A percentile compares a stretch with the other conserved stretches of the same genome.
These are phyloP conservation scores for Hypomyces perniciosus DNA, from an alignment of 2,329 filamentous ascomycete genomes.

Conservation along the genomic window DNA sequence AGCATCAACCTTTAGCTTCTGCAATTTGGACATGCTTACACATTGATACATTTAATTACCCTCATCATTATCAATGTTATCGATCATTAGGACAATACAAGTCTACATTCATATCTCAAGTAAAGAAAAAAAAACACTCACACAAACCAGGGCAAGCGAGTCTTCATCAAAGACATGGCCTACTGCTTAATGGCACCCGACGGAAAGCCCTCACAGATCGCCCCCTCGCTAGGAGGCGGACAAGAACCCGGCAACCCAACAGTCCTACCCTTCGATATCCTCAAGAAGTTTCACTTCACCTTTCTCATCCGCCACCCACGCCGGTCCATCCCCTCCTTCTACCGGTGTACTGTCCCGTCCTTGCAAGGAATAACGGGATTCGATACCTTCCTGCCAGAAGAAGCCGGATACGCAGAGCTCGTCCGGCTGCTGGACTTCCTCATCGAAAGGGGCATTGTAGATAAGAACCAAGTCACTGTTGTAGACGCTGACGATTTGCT, in stretches of 20 bases:
- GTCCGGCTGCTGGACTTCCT: slow-evolving; percentile 84
- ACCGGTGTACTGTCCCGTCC: slow-evolving; percentile 87
- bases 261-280: slow-evolving; percentile 66
- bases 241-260: slow-evolving; percentile 72
- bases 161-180: slow-evolving; percentile 98
- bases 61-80: background rate
- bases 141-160: slow-evolving; percentile 66
- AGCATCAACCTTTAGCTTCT: background rate
- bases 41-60: too few species aligned
- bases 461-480: slow-evolving; percentile 70
- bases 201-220: slow-evolving; percentile 60
- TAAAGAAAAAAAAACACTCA: slow-evolving; percentile 18
- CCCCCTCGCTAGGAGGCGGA: slow-evolving; percentile 69
- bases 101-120: background rate
- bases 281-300: slow-evolving; percentile 84
- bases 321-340: slow-evolving; percentile 86
- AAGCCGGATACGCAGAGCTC: slow-evolving; percentile 88
- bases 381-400: slow-evolving; percentile 75
- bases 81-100: background rate
- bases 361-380: slow-evolving; percentile 78
- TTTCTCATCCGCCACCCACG: slow-evolving; percentile 97
- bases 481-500: slow-evolving; percentile 92
- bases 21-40: too few species aligned
- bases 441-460: slow-evolving; percentile 60
- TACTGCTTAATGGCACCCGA: slow-evolving; percentile 82